Evolutionary conservation across 73 alveolate genomes (phyloP), one percentile per base, ranked within the genome.

Genomic region (Paramecium sexaurelia): DNA sequence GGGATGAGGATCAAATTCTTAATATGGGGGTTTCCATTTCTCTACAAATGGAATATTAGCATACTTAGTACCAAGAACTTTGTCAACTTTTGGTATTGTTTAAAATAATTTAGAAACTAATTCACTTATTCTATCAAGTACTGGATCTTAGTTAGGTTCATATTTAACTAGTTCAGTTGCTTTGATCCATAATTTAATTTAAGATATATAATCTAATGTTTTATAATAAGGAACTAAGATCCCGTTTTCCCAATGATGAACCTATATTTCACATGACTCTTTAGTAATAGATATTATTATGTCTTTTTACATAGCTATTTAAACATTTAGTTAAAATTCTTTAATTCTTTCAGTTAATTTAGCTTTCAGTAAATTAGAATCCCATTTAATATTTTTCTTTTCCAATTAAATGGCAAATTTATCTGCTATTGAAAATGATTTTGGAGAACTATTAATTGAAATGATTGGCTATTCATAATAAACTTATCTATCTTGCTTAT

Each of bases 1-100:
- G 6, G 43, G 32, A 41, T 29, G 61, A 51, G 67, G 67, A 41
- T 40, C 55, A 2, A 78, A 41, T 29, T 78, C 73, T 22, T 78
- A 73, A 78, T 78, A 78, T 11, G 90, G 90, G 7, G 90, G 90
- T 40, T 43, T 78, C 73, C 90, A 29, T 78, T 78, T 78, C 75
- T 78, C 90, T 3, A 39, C 90, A 78, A 29, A 78, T 4, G 75
- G 73, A 11, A 78, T 78, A 36, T 78, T 78, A 2, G 41, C 69
- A 78, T 78, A 78, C 6, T 37, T n/a, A 8, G 45, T 37, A 17
- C 55, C 55, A 15, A 78, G 19, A 3, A 78, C 90, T 78, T 78
- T 78, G 5, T 78, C 90, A 19, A 78, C 90, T 24, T 22, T 78
- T 19, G 90, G 90, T 7, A 78, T 43, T n/a, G 22, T 22, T 24